phyloP scores from a whole-genome alignment of 2,329 filamentous ascomycete species.

The Cercospora sp. region DNA sequence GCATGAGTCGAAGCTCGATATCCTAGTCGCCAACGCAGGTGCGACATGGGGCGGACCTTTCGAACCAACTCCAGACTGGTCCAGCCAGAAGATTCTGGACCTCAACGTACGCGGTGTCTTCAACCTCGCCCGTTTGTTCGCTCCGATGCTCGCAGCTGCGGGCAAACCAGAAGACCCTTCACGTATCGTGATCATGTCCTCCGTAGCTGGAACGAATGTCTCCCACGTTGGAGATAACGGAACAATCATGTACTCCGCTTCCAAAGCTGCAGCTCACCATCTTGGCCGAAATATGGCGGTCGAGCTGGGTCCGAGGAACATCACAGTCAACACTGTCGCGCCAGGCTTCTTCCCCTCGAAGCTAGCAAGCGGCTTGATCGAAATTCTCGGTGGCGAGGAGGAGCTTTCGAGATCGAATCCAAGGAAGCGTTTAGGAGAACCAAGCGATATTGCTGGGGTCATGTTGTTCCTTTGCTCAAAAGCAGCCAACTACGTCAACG shows the following conservation, averaged over 20 bases:
- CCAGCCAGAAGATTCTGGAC: constrained; percentile 85
- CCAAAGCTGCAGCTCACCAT: constrained; percentile 84
- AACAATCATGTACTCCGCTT: constrained; percentile 79
- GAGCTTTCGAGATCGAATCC: constrained; percentile 62
- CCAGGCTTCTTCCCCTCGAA: constrained; percentile 69
- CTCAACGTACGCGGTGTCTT: constrained; percentile 89
- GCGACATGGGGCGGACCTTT: constrained; percentile 85
- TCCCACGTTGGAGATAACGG: constrained; percentile 69
- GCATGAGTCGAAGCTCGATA: constrained; percentile 78
- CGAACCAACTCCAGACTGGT: constrained; percentile 75
- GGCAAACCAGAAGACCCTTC: constrained; percentile 66
- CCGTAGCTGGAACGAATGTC: constrained; percentile 73
- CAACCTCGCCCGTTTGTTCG: constrained; percentile 53
- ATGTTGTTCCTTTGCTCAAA: constrained; percentile 71
- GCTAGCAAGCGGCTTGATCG: constrained; percentile 72
- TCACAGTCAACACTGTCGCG: constrained; percentile 71
- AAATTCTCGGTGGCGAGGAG: constrained; percentile 67
- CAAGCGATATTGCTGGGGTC: constrained; percentile 75
- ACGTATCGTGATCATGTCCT: constrained; percentile 79
- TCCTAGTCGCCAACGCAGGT: constrained; percentile 86
- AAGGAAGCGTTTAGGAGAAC: constrained; percentile 63
- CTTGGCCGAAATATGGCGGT: constrained; percentile 78
- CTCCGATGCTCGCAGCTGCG: constrained; percentile 67
- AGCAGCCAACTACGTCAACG: constrained; percentile 70
- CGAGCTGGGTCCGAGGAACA: constrained; percentile 74